These are phyloP conservation scores for Penicillium coprophilum DNA, from an alignment of 495 filamentous ascomycete genomes.

Conservation along the genomic window DNA sequence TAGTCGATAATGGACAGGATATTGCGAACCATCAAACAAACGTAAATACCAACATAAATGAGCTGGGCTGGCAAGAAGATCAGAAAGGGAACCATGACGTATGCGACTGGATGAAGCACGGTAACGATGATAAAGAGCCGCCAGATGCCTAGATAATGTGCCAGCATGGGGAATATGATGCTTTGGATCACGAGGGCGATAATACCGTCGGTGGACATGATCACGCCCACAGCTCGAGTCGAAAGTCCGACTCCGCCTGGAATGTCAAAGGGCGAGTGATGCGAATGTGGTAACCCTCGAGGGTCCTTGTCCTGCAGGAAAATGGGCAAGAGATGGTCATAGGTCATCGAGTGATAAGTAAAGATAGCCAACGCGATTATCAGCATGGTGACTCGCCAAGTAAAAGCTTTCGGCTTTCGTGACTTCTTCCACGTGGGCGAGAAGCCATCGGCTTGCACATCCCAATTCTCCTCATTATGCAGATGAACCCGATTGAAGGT, in stretches of 20 bases:
- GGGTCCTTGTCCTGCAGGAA: conserved; percentile 71
- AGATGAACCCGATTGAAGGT: conserved; percentile 65
- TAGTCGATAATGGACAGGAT: conserved; percentile 74
- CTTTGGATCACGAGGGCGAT: conserved; percentile 80
- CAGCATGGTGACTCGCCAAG: conserved; percentile 64
- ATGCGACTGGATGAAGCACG: conserved; percentile 70
- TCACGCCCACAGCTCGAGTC: conserved; percentile 69
- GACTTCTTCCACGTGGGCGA: conserved; percentile 34
- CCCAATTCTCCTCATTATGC: conserved; percentile 50
- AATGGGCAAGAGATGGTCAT: conserved; percentile 79
- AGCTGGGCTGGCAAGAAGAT: conserved; percentile 57
- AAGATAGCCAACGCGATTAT: conserved; percentile 75
- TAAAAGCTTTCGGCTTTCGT: conserved; percentile 55
- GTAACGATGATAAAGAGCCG: conserved; percentile 71
- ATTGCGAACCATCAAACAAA: conserved; percentile 69
- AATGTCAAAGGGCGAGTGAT: conserved; percentile 52
- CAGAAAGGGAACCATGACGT: conserved; percentile 72
- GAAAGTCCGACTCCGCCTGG: conserved; percentile 75
- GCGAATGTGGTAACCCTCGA: conserved; percentile 23
- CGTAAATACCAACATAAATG: conserved; percentile 69
- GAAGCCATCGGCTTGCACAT: conserved; percentile 46
- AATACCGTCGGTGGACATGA: conserved; percentile 76
- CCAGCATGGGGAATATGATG: conserved; percentile 68
- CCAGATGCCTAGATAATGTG: conserved; percentile 72
- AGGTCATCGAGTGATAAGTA: conserved; percentile 87